Base-by-base conservation (phyloP, 2,329 filamentous ascomycete genomes). In the Penicillium concentricum region DNA sequence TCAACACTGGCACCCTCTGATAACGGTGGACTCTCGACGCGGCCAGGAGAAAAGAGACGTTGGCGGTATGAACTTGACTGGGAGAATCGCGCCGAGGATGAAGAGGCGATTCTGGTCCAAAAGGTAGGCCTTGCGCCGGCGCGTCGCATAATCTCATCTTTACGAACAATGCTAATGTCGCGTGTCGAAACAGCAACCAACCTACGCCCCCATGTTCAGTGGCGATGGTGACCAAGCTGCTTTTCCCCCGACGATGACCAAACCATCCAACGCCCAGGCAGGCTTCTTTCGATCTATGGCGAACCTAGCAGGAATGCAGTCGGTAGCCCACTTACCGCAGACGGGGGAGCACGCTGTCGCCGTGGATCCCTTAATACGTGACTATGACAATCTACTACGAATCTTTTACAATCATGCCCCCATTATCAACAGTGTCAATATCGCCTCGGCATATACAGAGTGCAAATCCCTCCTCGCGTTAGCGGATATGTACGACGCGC, bases 331-430 rank as follows among this genome's bases (percentile, higher is more conserved):
- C 65, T 70, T 82, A 58, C 80, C 75, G 58, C 74, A 69, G 57
- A 74, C 81, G 24, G 69, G 83, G 16, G 83, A 81, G 15, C 82
- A 84, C 56, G 81, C 84, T 45, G 85, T 91, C 52, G 80, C 79
- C 18, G 76, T 80, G 42, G 82, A 90, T 67, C 90, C 95, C 62
- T 83, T 92, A 22, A 82, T 97, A 45, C 90, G 91, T 65, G 91
- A 97, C 77, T 97, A 97, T 74, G 92, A 96, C 72, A 97, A 97
- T 72, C 82, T 97, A 22, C 95, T 97, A 73, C 90, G 92, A 67
- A 89, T 94, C 60, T 96, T 97, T 79, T 97, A 97, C 81, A 96
- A 97, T 74, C 90, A 95, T 72, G 80, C 91, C 0, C 93, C 93
- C 0, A 71, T 86, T 0, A 83, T 97, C 32, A 92, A 96, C 74